Evolutionary conservation across 2,329 filamentous ascomycete genomes (phyloP).

Genomic region (Chalaropsis ovoidea): DNA sequence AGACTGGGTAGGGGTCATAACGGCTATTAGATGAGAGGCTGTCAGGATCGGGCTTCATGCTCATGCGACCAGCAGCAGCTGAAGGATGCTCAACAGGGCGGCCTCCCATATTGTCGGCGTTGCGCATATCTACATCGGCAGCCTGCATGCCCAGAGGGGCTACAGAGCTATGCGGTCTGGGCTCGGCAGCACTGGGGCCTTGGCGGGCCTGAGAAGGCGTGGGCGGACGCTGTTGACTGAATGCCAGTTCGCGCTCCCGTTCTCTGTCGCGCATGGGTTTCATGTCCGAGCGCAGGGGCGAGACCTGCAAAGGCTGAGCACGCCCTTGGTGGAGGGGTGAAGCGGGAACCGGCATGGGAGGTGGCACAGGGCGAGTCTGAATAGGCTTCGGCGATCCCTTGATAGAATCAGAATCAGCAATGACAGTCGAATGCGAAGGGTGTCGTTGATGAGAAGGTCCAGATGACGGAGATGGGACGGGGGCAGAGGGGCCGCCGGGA

Average conservation of each 20-base stretch:
- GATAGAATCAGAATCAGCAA: conserved; percentile 11
- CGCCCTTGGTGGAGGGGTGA: conserved; percentile 27
- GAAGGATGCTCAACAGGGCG: conserved; percentile 16
- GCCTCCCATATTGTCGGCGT: neutral
- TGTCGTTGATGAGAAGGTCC: conserved; percentile 17
- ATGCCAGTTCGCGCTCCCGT: conserved; percentile 25
- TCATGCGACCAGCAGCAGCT: conserved; percentile 16
- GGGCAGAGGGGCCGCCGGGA: neutral
- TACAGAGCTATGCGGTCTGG: conserved; percentile 1
- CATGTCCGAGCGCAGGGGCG: conserved; percentile 32
- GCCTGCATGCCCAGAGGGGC: conserved; percentile 15
- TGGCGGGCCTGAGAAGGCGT: neutral
- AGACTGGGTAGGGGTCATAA: conserved; percentile 6
- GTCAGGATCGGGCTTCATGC: conserved; percentile 23
- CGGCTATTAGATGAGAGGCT: neutral
- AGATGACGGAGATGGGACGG: neutral
- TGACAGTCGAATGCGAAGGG: conserved; percentile 15
- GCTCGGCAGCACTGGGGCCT: neutral
- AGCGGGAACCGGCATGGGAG: neutral
- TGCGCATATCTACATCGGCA: conserved; percentile 19
- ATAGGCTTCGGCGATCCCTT: conserved; percentile 16
- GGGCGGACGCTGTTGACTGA: conserved; percentile 25
- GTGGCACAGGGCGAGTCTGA: conserved; percentile 5
- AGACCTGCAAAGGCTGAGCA: conserved; percentile 19
- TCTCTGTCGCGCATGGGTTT: conserved; percentile 28